phyloP scores from a whole-genome alignment of 805 yeast genomes.

The Myxozyma mucilagina region DNA sequence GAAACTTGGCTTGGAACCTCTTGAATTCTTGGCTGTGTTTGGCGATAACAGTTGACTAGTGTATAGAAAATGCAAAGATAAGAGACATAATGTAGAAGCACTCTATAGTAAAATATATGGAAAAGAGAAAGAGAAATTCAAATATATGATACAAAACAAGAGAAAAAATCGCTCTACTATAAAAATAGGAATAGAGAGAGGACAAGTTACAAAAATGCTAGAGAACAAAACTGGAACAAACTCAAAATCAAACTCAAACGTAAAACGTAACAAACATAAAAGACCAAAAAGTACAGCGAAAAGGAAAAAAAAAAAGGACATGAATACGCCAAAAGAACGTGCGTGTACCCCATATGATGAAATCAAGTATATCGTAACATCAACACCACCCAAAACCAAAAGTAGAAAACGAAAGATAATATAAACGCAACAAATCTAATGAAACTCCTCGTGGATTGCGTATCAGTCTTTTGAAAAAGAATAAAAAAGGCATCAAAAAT shows the following conservation, averaged over 20 bases:
- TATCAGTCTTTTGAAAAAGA: not conserved
- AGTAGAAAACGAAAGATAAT: not conserved
- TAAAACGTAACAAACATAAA: not conserved
- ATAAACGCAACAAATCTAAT: not conserved
- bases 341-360: not conserved
- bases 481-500: not conserved
- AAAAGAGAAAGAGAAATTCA: not conserved
- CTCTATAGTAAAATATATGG: no score
- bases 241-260: not conserved
- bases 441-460: constrained; percentile 1
- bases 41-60: no score
- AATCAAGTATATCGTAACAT: not conserved
- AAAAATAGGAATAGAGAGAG: not conserved
- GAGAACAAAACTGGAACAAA: not conserved
- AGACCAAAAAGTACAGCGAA: not conserved
- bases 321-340: not conserved
- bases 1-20: no score
- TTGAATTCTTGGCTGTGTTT: no score
- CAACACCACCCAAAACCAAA: not conserved
- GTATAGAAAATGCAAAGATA: no score
- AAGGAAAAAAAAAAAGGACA: not conserved
- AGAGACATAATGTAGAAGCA: no score
- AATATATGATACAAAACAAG: not conserved
- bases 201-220: not conserved
- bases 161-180: not conserved